phyloP scores from a whole-genome alignment of 306 rosid species.

The Casuarina glauca region DNA sequence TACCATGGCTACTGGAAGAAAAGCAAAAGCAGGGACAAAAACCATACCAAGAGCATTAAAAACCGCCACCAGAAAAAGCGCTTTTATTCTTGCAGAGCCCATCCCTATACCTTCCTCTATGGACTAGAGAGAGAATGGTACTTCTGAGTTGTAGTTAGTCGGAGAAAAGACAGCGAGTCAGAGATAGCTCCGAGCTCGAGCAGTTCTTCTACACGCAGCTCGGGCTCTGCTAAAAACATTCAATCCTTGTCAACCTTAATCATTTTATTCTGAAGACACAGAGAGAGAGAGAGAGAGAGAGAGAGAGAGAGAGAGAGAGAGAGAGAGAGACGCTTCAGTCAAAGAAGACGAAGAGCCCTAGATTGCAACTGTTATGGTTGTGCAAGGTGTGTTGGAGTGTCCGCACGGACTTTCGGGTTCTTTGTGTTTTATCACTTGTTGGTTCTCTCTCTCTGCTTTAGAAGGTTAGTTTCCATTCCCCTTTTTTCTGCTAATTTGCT shows the following conservation, averaged over 20 bases:
- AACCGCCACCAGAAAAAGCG: conserved; percentile 25
- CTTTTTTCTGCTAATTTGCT: not conserved
- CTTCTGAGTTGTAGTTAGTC: not conserved
- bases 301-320: not conserved
- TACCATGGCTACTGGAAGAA: not conserved
- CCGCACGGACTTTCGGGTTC: conserved; percentile 21
- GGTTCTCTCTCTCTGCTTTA: conserved; percentile 26
- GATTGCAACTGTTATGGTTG: not conserved
- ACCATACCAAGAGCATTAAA: not conserved
- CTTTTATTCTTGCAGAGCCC: not conserved
- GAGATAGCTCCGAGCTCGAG: not conserved
- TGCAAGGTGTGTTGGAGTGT: not conserved
- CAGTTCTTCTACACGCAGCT: not conserved
- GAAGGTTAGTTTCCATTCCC: not conserved
- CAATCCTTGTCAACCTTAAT: not conserved
- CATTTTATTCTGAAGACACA: not conserved
- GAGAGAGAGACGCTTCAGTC: not conserved
- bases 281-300: not conserved
- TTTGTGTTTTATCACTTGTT: conserved; percentile 26
- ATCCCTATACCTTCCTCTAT: not conserved
- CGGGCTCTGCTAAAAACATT: conserved; percentile 3
- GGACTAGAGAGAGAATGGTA: not conserved
- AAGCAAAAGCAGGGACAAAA: conserved; percentile 30
- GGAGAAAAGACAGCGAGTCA: not conserved
- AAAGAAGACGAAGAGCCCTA: conserved; percentile 3